A percentile compares a stretch with the other conserved stretches of the same genome.
Evolutionary conservation across 768 basidiomycete species (phyloP).

Genomic region (Hysterangium stoloniferum): DNA sequence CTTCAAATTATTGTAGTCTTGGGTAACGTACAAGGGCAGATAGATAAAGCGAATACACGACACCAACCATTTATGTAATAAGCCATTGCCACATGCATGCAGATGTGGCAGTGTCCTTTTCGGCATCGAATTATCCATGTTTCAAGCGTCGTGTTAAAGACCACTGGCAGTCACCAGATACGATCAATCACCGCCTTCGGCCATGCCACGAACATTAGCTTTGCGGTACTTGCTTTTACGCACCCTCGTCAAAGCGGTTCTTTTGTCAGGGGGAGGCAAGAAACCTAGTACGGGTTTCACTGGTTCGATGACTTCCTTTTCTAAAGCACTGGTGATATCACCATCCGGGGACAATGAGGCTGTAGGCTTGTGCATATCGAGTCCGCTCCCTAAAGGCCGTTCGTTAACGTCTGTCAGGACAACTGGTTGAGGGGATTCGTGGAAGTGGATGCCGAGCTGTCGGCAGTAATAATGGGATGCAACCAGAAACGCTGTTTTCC

Average conservation of each 20-base stretch:
- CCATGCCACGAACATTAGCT: slow-evolving; percentile 24
- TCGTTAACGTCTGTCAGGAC: slow-evolving; percentile 22
- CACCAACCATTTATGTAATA: no score
- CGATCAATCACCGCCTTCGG: slow-evolving; percentile 15
- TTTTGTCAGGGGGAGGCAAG: slow-evolving; percentile 34
- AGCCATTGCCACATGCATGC: no score
- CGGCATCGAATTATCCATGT: no score
- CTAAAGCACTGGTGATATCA: not conserved
- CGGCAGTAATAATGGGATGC: slow-evolving; percentile 67
- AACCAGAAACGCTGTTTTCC: slow-evolving; percentile 73
- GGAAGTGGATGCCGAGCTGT: slow-evolving; percentile 57
- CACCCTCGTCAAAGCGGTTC: slow-evolving; percentile 21
- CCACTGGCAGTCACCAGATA: no score
- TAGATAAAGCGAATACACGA: no score
- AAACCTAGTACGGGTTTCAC: slow-evolving; percentile 36
- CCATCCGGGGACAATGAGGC: not conserved
- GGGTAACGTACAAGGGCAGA: no score
- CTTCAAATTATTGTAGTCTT: no score
- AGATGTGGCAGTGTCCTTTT: no score
- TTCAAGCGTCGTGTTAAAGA: no score
- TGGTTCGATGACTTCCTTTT: not conserved
- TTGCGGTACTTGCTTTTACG: slow-evolving; percentile 30
- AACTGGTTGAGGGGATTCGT: slow-evolving; percentile 55
- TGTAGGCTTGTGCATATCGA: not conserved
- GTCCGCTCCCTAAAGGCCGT: not conserved